Percentiles rank a stretch among this genome's conserved stretches.
phyloP scores from a whole-genome alignment of 768 basidiomycete genomes.

The Termitomyces sp. region DNA sequence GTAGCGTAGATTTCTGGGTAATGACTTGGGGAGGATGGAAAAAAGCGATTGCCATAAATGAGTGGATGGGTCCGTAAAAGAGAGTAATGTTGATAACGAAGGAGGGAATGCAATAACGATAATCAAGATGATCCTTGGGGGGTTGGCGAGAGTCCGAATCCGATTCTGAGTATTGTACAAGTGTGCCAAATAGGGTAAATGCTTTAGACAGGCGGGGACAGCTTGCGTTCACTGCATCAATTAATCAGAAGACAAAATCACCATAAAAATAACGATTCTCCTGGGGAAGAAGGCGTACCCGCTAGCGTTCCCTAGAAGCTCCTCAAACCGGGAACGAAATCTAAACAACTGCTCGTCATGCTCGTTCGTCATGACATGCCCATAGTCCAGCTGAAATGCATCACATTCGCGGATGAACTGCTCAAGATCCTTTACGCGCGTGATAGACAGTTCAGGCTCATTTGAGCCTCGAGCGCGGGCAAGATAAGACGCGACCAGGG shows the following conservation, averaged over 20 bases:
- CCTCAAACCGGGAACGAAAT: slow-evolving; percentile 38
- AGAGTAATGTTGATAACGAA: background rate
- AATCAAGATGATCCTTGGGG: background rate
- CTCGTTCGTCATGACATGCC: slow-evolving; percentile 31
- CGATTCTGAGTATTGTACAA: background rate
- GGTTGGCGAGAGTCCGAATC: background rate
- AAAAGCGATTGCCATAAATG: background rate
- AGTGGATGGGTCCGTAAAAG: background rate
- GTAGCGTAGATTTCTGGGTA: background rate
- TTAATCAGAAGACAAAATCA: background rate
- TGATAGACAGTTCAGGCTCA: slow-evolving; percentile 60
- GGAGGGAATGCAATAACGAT: background rate
- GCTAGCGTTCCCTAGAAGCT: slow-evolving; percentile 37
- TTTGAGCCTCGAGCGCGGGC: slow-evolving; percentile 67
- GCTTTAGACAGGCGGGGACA: slow-evolving; percentile 7
- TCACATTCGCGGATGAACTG: slow-evolving; percentile 59
- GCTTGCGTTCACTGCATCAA: slow-evolving; percentile 14
- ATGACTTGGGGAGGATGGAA: background rate
- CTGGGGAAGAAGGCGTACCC: slow-evolving; percentile 18
- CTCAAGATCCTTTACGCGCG: slow-evolving; percentile 56
- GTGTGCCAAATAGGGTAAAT: background rate
- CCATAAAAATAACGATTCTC: background rate
- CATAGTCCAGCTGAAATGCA: slow-evolving; percentile 56
- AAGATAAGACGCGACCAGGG: slow-evolving; percentile 68
- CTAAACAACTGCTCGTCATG: slow-evolving; percentile 28